phyloP scores from a whole-genome alignment of 306 rosid genomes.

The Macrotyloma uniflorum region DNA sequence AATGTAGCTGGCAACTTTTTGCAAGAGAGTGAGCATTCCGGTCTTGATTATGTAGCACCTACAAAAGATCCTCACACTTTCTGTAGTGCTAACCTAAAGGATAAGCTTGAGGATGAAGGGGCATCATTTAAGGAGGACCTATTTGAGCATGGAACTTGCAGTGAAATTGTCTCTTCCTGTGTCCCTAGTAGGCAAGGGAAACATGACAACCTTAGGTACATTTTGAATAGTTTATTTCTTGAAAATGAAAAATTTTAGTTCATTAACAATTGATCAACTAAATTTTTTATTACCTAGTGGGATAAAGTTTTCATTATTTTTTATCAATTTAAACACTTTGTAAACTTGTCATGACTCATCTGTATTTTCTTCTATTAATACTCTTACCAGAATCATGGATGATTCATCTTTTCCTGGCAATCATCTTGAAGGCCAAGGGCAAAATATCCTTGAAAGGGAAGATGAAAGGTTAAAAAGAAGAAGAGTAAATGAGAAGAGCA shows the following conservation, averaged over 20 bases:
- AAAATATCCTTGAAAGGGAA: constrained; percentile 50
- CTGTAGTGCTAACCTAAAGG: constrained; percentile 24
- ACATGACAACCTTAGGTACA: constrained; percentile 50
- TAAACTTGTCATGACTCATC: constrained; percentile 32
- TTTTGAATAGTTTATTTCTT: constrained; percentile 31
- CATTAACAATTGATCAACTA: constrained; percentile 20
- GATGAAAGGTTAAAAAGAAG: constrained; percentile 35
- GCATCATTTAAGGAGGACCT: constrained; percentile 41
- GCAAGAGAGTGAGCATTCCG: constrained; percentile 49
- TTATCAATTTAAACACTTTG: constrained; percentile 24
- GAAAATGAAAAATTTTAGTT: not conserved
- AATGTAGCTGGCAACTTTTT: constrained; percentile 68
- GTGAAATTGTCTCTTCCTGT: constrained; percentile 36
- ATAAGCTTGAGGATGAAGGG: constrained; percentile 34
- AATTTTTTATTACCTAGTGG: not conserved
- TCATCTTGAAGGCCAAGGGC: constrained; percentile 52
- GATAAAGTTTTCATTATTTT: not conserved
- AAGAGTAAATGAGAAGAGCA: constrained; percentile 36
- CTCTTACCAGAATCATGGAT: constrained; percentile 35
- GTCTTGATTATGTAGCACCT: constrained; percentile 32
- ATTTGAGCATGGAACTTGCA: constrained; percentile 45
- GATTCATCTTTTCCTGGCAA: constrained; percentile 41
- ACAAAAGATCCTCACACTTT: constrained; percentile 31
- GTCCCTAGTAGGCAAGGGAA: constrained; percentile 41
- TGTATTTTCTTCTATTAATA: constrained; percentile 29